These are phyloP conservation scores for Flagelloscypha sp. DNA, from an alignment of 768 basidiomycete species.

Conservation along the genomic window DNA sequence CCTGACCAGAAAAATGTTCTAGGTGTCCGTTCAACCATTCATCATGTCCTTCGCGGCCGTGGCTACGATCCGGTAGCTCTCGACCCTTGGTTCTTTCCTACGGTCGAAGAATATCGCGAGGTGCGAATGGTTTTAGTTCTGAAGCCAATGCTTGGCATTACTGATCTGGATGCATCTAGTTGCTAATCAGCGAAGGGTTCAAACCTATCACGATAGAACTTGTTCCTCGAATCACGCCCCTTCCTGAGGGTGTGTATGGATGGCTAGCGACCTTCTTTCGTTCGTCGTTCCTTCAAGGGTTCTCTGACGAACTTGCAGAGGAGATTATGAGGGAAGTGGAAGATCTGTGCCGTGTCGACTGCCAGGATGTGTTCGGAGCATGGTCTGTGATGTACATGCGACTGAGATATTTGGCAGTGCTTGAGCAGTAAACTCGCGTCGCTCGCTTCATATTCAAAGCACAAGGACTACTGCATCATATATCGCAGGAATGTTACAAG, in stretches of 20 bases:
- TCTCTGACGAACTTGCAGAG: conserved; percentile 46
- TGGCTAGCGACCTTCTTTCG: conserved; percentile 68
- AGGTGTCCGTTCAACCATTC: conserved; percentile 56
- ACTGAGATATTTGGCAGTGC: conserved; percentile 51
- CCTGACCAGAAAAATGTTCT: too few relatives aligned
- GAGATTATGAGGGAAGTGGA: conserved; percentile 57
- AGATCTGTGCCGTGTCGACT: conserved; percentile 47
- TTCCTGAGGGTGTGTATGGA: conserved; percentile 43
- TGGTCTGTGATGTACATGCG: conserved; percentile 73
- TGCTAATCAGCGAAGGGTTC: conserved; percentile 52
- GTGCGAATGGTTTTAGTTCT: conserved; percentile 23
- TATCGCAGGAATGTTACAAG: too few relatives aligned
- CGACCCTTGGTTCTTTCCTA: conserved; percentile 87
- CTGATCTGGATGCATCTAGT: conserved; percentile 23
- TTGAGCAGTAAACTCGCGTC: conserved; percentile 16
- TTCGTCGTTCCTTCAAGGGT: conserved; percentile 45
- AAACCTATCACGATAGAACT: conserved; percentile 44
- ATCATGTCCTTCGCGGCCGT: conserved; percentile 39
- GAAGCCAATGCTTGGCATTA: conserved; percentile 1
- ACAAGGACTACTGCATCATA: too few relatives aligned
- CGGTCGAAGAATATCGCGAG: conserved; percentile 52
- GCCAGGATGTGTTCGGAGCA: conserved; percentile 45
- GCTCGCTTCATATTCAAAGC: background rate
- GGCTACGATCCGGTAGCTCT: conserved; percentile 50
- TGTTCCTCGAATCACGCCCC: conserved; percentile 46